These are phyloP conservation scores for Mycena kentingensis DNA, from an alignment of 768 basidiomycete species.

Conservation along the genomic window DNA sequence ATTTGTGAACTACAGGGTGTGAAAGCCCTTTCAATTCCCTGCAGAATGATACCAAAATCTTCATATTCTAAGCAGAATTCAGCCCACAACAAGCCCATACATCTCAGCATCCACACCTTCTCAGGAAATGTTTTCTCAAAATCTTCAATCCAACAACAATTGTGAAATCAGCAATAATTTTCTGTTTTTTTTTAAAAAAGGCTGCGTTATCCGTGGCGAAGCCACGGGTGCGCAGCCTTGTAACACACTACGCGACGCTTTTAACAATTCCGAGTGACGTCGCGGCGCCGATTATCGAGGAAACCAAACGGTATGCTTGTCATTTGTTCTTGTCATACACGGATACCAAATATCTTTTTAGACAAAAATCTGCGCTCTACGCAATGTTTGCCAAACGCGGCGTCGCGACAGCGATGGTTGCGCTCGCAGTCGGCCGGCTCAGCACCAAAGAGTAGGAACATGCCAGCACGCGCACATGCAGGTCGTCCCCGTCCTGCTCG, in stretches of 20 bases:
- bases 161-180: too few relatives aligned
- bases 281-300: slow-evolving; percentile 70
- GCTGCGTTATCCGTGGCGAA: too few relatives aligned
- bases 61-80: too few relatives aligned
- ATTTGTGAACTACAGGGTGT: too few relatives aligned
- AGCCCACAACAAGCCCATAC: too few relatives aligned
- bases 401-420: slow-evolving; percentile 67
- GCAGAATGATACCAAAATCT: too few relatives aligned
- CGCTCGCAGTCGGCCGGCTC: slow-evolving; percentile 86
- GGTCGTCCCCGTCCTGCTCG: slow-evolving; percentile 73
- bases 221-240: too few relatives aligned
- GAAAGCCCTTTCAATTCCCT: too few relatives aligned
- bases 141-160: too few relatives aligned
- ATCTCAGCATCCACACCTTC: too few relatives aligned
- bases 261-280: slow-evolving; percentile 80
- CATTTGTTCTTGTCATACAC: not conserved
- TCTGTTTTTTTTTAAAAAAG: too few relatives aligned
- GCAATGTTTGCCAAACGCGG: slow-evolving; percentile 71
- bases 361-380: slow-evolving; percentile 78
- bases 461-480: slow-evolving; percentile 96
- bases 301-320: slow-evolving; percentile 67
- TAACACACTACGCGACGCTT: slow-evolving; percentile 90
- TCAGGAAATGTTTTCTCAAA: too few relatives aligned
- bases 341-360: slow-evolving; percentile 28
- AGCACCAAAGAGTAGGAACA: slow-evolving; percentile 80